phyloP scores from a whole-genome alignment of 805 yeast genomes.

The Zygosaccharomyces bisporus region DNA sequence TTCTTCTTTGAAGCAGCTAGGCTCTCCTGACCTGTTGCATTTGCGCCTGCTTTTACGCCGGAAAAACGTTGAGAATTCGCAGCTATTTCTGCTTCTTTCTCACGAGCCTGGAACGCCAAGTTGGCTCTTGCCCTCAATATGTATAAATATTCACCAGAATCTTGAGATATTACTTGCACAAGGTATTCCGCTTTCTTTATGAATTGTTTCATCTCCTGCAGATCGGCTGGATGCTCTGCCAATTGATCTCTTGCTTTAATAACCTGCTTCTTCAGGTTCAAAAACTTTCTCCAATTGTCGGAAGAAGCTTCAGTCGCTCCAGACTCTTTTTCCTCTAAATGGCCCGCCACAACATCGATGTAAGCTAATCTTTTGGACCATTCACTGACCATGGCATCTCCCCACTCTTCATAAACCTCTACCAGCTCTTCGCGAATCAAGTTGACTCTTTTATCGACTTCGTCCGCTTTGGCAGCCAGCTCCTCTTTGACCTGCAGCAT shows the following conservation, averaged over 20 bases:
- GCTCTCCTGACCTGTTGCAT: no score
- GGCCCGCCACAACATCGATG: conserved; percentile 31
- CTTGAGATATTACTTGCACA: conserved; percentile 49
- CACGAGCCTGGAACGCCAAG: conserved; percentile 53
- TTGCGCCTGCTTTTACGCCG: no score
- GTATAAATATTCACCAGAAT: conserved; percentile 58
- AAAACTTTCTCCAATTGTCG: conserved; percentile 59
- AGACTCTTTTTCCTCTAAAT: conserved; percentile 11
- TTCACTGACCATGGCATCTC: conserved; percentile 61
- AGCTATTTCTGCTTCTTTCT: conserved; percentile 38
- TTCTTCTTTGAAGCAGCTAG: no score
- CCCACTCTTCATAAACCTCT: conserved; percentile 70
- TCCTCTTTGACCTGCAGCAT: conserved; percentile 36
- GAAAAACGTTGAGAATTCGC: neutral
- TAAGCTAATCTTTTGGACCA: conserved; percentile 57
- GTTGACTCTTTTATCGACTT: conserved; percentile 38
- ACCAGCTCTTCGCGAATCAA: conserved; percentile 45
- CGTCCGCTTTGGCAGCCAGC: conserved; percentile 32
- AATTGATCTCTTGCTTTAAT: conserved; percentile 54
- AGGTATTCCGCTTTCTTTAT: conserved; percentile 39
- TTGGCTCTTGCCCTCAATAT: conserved; percentile 57
- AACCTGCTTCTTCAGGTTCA: conserved; percentile 51
- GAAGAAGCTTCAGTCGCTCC: conserved; percentile 39
- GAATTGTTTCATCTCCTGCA: conserved; percentile 32
- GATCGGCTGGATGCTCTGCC: conserved; percentile 35